Evolutionary conservation across 2,329 filamentous ascomycete genomes (phyloP).

Genomic region (Penicillium sp.): DNA sequence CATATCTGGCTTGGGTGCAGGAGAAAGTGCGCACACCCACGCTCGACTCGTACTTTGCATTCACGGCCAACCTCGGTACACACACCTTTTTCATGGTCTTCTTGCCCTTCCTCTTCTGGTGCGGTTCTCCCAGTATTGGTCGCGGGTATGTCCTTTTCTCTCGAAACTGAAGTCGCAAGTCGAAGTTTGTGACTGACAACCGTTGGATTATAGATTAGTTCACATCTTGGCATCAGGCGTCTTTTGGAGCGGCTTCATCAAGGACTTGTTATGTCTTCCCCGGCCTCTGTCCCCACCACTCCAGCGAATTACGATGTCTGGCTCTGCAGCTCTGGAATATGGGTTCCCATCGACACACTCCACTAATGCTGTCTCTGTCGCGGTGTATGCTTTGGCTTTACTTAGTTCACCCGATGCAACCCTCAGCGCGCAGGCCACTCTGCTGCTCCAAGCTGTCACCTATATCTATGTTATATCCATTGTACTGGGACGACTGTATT

Average conservation of each 20-base stretch:
- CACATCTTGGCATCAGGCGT: conserved; percentile 77
- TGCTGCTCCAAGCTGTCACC: conserved; percentile 65
- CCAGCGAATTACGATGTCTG: conserved; percentile 95
- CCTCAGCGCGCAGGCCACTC: conserved; percentile 58
- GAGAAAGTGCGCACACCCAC: conserved; percentile 73
- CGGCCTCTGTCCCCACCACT: conserved; percentile 88
- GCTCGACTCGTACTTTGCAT: conserved; percentile 94
- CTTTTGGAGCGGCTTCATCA: conserved; percentile 88
- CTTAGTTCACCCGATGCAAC: conserved; percentile 66
- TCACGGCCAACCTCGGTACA: conserved; percentile 92
- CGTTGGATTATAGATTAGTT: conserved; percentile 46
- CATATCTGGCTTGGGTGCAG: conserved; percentile 86
- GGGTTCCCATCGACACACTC: conserved; percentile 97
- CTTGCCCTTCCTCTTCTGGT: conserved; percentile 95
- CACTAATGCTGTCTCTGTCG: conserved; percentile 93
- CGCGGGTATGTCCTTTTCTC: conserved; percentile 66
- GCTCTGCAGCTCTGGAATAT: conserved; percentile 90
- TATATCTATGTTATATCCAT: conserved; percentile 90
- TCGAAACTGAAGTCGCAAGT: not conserved
- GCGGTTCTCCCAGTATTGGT: conserved; percentile 78
- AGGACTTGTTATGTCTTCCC: conserved; percentile 89
- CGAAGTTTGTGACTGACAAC: not conserved
- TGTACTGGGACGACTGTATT: conserved; percentile 87
- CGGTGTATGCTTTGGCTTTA: conserved; percentile 74
- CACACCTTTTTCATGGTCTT: conserved; percentile 99